Conservation (phyloP, 257 asterid species). For the Rubia yunnanensis region DNA sequence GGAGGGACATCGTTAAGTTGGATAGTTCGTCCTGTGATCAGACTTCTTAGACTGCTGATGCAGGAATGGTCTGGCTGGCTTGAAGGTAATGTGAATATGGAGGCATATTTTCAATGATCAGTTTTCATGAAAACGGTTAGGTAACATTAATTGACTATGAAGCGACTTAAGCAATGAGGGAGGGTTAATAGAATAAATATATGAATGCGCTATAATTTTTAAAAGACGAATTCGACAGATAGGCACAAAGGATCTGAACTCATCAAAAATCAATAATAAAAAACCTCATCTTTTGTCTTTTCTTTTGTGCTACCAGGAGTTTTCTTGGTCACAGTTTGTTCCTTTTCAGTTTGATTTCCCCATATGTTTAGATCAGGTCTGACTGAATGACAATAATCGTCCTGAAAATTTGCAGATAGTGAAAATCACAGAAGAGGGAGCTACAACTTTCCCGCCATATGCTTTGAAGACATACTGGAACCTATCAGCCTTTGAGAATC, state of each 20-base stretch:
- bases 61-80: neutral
- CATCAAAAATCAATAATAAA: neutral
- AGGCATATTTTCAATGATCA: neutral
- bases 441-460: constrained; percentile 54
- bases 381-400: constrained; percentile 1
- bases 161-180: neutral
- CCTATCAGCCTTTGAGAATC: constrained; percentile 77
- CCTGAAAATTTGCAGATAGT: constrained; percentile 55
- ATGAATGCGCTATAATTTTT: neutral
- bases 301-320: neutral
- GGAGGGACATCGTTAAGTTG: neutral
- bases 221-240: no score
- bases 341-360: neutral
- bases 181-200: neutral
- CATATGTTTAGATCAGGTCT: neutral
- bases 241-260: neutral
- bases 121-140: neutral
- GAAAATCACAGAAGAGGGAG: constrained; percentile 84
- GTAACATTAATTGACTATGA: no score
- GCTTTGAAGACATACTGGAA: constrained; percentile 84
- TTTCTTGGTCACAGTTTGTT: neutral
- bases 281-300: neutral
- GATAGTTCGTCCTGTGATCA: neutral
- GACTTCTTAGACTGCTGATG: neutral
- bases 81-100: neutral